phyloP scores from a whole-genome alignment of 2,329 filamentous ascomycete species.

The Xylaria sp. region DNA sequence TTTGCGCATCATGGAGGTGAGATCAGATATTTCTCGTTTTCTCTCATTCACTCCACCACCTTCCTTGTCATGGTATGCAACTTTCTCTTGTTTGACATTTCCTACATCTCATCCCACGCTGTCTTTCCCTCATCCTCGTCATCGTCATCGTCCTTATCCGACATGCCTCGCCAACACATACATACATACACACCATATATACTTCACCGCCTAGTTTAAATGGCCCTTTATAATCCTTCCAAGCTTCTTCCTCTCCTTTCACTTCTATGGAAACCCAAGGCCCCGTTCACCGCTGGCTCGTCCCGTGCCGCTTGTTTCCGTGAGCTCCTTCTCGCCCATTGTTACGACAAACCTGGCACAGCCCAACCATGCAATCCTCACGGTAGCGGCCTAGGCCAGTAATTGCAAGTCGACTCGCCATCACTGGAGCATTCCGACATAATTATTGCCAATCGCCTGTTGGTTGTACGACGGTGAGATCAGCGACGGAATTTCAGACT shows the following conservation, averaged over 20 bases:
- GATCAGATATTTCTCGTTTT: conserved; percentile 36
- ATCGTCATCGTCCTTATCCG: conserved; percentile 10
- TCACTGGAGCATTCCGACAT: conserved; percentile 36
- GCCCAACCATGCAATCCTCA: conserved; percentile 43
- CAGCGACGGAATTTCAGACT: conserved; percentile 42
- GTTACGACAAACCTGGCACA: conserved; percentile 30
- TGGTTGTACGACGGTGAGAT: conserved; percentile 49
- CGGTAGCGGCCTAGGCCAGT: conserved; percentile 40
- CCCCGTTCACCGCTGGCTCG: conserved; percentile 35
- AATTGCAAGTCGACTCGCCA: conserved; percentile 40
- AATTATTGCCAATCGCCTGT: conserved; percentile 40
- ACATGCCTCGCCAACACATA: conserved; percentile 28
- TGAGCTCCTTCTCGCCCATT: conserved; percentile 26
- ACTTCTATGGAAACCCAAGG: conserved; percentile 29
- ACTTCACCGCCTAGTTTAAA: conserved; percentile 36
- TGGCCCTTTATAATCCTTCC: conserved; percentile 28
- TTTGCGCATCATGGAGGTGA: conserved; percentile 39
- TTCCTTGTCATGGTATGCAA: conserved; percentile 20
- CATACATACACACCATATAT: conserved; percentile 26
- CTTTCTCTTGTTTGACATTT: conserved; percentile 24
- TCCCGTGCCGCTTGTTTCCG: conserved; percentile 29
- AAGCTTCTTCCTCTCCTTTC: conserved; percentile 22
- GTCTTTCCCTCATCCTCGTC: conserved; percentile 9
- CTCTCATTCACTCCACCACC: conserved; percentile 22
- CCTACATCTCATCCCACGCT: conserved; percentile 13